Base-by-base conservation (phyloP, 2,329 filamentous ascomycete genomes). In the Phialophora macrospora region DNA sequence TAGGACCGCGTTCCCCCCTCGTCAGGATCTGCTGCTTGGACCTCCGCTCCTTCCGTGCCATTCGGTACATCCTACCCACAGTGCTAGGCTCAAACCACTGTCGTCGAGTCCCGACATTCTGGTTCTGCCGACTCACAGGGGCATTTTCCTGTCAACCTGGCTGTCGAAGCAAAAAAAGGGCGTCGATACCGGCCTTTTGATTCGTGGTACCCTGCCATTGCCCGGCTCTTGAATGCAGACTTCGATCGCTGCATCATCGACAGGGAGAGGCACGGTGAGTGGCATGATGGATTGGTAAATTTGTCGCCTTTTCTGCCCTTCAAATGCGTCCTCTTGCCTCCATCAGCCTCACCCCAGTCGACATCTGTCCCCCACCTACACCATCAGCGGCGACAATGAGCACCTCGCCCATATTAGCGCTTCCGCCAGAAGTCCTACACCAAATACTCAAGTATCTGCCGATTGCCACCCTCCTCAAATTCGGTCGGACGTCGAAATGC, bases 381-480 rank as follows among this genome's bases (percentile, higher is more conserved):
- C 20, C 48, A 11, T 4, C 48, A 17, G 48, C 48, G 26, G 22
- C 30, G 20, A 20, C 24, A 8, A 55, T 60, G 51, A 9, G 44
- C 55, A 34, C 24, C 49, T 38, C 46, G 17, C 30, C 32, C 17
- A 60, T 66, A 49, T 65, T 58, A 12, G 61, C 52, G 44, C 70
- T 78, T 26, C 76, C 76, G 1, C 57, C 73, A 28, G 76, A 78
- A 66, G 58, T 77, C 48, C 67, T 75, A 7, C 70, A 75, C 26
- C 68, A 73, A 22, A 75, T 78, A 22, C 72, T 77, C 12, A 71
- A 73, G 24, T 66, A 74, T 58, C 68, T 78, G 4, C 69, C 74
- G 17, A 68, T 77, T 32, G 51, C 70, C 20, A 72, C 73, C 20
- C 64, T 78, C 12, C 67, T 77, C 14, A 60, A 71, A n/a, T 77